Conservation (phyloP, 2,329 filamentous ascomycete genomes). For the Botrytis galanthina region DNA sequence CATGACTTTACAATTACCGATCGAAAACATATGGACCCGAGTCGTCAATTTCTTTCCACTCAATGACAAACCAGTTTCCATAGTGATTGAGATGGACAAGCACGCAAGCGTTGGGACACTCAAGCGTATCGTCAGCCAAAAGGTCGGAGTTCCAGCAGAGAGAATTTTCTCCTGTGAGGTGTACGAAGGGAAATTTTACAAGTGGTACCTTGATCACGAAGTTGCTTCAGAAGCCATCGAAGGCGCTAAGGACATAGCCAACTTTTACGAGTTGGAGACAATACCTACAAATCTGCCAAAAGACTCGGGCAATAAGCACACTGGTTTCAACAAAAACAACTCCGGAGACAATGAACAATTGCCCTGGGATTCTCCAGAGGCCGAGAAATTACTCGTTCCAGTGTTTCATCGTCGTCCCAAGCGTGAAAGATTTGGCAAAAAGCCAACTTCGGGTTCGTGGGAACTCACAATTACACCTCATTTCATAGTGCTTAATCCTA, state of each 20-base stretch:
- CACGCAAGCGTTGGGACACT: constrained; percentile 66
- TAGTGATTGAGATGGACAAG: constrained; percentile 79
- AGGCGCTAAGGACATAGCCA: constrained; percentile 55
- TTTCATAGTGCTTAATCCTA: constrained; percentile 71
- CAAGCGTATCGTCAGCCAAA: constrained; percentile 68
- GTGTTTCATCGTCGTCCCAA: constrained; percentile 60
- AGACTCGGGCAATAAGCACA: constrained; percentile 32
- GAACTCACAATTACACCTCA: constrained; percentile 46
- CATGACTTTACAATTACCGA: constrained; percentile 83
- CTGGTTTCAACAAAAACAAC: constrained; percentile 42
- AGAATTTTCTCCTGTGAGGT: constrained; percentile 79
- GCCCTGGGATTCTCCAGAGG: constrained; percentile 57
- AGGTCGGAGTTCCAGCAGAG: constrained; percentile 61
- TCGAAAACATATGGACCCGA: constrained; percentile 78
- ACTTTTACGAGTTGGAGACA: constrained; percentile 74
- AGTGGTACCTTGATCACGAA: constrained; percentile 70
- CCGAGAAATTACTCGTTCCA: constrained; percentile 68
- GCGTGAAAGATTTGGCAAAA: constrained; percentile 20
- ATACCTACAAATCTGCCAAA: constrained; percentile 73
- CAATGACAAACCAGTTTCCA: constrained; percentile 64
- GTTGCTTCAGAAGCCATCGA: constrained; percentile 71
- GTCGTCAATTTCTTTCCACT: constrained; percentile 75
- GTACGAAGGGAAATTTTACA: constrained; percentile 82
- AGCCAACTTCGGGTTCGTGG: constrained; percentile 38
- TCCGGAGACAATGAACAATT: constrained; percentile 48